These are phyloP conservation scores for Incumbomyces delicatus DNA, from an alignment of 2,329 filamentous ascomycete species.

Conservation along the genomic window DNA sequence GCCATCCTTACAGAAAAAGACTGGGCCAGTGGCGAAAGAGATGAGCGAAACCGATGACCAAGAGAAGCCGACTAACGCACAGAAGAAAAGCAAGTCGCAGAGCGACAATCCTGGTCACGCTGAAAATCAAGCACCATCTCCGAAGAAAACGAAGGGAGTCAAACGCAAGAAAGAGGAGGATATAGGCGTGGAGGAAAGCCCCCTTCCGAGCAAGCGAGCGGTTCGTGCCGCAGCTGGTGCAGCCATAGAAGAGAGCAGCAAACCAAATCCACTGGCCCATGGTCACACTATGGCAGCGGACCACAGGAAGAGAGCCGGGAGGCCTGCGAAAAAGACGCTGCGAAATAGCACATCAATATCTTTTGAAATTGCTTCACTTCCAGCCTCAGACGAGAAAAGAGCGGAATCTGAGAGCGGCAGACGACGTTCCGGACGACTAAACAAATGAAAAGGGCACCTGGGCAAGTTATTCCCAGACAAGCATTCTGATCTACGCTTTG, in stretches of 20 bases:
- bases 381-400: not conserved
- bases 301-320: not conserved
- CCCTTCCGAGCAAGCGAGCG: not conserved
- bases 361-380: not conserved
- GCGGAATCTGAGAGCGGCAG: not conserved
- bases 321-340: not conserved
- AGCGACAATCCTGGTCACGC: not conserved
- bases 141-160: not conserved
- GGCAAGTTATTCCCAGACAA: no score
- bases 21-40: conserved; percentile 48
- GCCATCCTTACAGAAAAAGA: conserved; percentile 78
- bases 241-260: not conserved
- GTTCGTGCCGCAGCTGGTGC: no score
- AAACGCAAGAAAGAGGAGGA: conserved; percentile 1
- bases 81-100: conserved; percentile 13
- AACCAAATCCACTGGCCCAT: not conserved
- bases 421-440: conserved; percentile 3
- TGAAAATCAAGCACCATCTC: not conserved
- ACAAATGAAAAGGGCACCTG: not conserved
- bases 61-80: conserved; percentile 7
- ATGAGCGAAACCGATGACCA: conserved; percentile 27
- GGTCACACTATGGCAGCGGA: not conserved
- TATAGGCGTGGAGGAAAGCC: not conserved
- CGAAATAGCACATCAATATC: not conserved
- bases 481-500: no score